Conservation (phyloP, 2,329 filamentous ascomycete species). For the Onygena corvina region DNA sequence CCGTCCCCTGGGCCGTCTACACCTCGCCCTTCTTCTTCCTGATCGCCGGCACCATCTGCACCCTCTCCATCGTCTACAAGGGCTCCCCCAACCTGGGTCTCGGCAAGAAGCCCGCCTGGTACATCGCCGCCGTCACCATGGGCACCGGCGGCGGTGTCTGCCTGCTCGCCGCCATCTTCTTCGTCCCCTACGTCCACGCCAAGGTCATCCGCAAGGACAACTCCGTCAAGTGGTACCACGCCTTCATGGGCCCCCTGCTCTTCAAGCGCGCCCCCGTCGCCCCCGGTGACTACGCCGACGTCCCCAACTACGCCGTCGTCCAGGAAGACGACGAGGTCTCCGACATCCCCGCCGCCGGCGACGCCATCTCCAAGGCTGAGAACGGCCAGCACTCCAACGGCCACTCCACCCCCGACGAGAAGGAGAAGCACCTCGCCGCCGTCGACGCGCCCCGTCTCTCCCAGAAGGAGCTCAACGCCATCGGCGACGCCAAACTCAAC, state of each 20-base stretch:
- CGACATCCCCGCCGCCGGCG: constrained; percentile 19
- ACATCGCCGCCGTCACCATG: constrained; percentile 54
- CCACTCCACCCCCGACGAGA: constrained; percentile 17
- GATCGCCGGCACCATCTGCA: constrained; percentile 60
- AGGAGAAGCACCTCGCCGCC: constrained; percentile 32
- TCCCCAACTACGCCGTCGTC: constrained; percentile 67
- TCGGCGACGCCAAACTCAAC: constrained; percentile 48
- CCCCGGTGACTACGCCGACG: constrained; percentile 43
- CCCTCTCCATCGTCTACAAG: constrained; percentile 69
- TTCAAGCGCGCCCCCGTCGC: constrained; percentile 47
- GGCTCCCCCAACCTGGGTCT: constrained; percentile 58
- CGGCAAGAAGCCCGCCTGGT: constrained; percentile 52
- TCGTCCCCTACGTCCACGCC: constrained; percentile 57
- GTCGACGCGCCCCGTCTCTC: constrained; percentile 41
- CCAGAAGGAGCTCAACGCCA: constrained; percentile 51
- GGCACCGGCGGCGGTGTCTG: constrained; percentile 51
- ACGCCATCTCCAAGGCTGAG: constrained; percentile 21
- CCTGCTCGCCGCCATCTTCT: constrained; percentile 54
- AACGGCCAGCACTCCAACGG: not conserved
- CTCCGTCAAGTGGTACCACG: constrained; percentile 51
- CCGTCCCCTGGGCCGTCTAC: constrained; percentile 60
- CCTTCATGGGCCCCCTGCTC: constrained; percentile 52
- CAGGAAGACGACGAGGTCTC: constrained; percentile 49
- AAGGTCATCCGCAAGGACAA: constrained; percentile 58
- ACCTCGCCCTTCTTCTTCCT: constrained; percentile 67